phyloP scores from a whole-genome alignment of 2,329 filamentous ascomycete species.

The Chalara sp. region DNA sequence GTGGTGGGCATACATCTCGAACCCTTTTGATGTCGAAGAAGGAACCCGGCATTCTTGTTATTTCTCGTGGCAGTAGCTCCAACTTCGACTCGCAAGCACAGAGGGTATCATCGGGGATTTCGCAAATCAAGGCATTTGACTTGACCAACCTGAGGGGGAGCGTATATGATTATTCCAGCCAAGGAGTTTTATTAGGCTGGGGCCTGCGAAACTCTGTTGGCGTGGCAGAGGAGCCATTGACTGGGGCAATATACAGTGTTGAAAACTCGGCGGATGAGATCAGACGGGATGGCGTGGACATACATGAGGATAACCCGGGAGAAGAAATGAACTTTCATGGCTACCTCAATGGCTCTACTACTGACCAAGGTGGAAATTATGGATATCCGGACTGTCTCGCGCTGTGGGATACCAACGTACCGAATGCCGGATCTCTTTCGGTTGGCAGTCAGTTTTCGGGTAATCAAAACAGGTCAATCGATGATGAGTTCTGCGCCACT shows the following conservation, averaged over 20 bases:
- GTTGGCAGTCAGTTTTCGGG: constrained; percentile 45
- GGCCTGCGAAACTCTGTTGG: constrained; percentile 69
- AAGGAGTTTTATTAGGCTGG: constrained; percentile 52
- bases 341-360: constrained; percentile 34
- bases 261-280: constrained; percentile 68
- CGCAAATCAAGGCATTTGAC: constrained; percentile 61
- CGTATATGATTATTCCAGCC: constrained; percentile 39
- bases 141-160: constrained; percentile 26
- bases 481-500: constrained; percentile 38
- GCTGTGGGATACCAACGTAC: constrained; percentile 51
- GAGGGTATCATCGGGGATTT: constrained; percentile 47
- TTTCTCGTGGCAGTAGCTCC: constrained; percentile 56
- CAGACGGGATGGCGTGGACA: constrained; percentile 47
- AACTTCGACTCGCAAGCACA: constrained; percentile 55
- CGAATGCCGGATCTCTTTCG: constrained; percentile 33
- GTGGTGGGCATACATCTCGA: constrained; percentile 55
- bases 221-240: constrained; percentile 52
- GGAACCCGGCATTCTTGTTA: constrained; percentile 49
- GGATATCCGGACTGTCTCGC: constrained; percentile 67
- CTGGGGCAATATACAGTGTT: constrained; percentile 50
- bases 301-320: constrained; percentile 63
- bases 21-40: constrained; percentile 56
- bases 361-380: constrained; percentile 46
- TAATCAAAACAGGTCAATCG: constrained; percentile 30
- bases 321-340: constrained; percentile 72